Evolutionary conservation across 805 yeast genomes (phyloP).

Genomic region (Candida anglica): DNA sequence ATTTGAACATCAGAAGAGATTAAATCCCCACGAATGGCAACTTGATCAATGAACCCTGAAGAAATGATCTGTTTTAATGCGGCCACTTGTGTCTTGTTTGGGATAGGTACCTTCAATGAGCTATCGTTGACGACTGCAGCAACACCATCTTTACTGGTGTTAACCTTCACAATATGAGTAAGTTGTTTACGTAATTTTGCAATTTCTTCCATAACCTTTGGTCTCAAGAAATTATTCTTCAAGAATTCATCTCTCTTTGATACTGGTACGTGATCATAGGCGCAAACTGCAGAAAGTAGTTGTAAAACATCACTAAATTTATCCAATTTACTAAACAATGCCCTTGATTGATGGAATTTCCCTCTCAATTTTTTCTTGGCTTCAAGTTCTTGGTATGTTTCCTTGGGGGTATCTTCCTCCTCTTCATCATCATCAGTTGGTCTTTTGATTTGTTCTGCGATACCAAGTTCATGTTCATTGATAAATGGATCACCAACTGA

Average conservation of each 20-base stretch:
- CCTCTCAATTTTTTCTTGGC: slow-evolving; percentile 39
- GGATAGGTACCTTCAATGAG: slow-evolving; percentile 54
- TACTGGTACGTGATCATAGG: slow-evolving; percentile 68
- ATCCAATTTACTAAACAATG: slow-evolving; percentile 65
- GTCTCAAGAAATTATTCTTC: slow-evolving; percentile 62
- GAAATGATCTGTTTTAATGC: slow-evolving; percentile 89
- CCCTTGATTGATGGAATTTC: slow-evolving; percentile 55
- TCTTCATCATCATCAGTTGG: slow-evolving; percentile 23
- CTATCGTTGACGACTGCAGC: slow-evolving; percentile 42
- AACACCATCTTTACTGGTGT: slow-evolving; percentile 56
- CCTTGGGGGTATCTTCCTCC: slow-evolving; percentile 32
- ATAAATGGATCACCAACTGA: slow-evolving; percentile 93
- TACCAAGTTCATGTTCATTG: slow-evolving; percentile 69
- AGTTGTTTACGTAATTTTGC: slow-evolving; percentile 76
- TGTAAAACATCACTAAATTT: slow-evolving; percentile 70
- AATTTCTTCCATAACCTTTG: slow-evolving; percentile 83
- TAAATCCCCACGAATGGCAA: slow-evolving; percentile 80
- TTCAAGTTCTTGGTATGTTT: slow-evolving; percentile 35
- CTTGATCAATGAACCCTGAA: slow-evolving; percentile 89
- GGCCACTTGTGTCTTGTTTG: slow-evolving; percentile 62
- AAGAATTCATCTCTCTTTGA: slow-evolving; percentile 47
- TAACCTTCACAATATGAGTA: slow-evolving; percentile 64
- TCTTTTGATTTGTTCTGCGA: slow-evolving; percentile 18
- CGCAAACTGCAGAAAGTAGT: slow-evolving; percentile 79
- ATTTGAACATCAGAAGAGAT: slow-evolving; percentile 58